Evolutionary conservation across 805 yeast genomes (phyloP).

Genomic region (Dipodascus geniculatus): DNA sequence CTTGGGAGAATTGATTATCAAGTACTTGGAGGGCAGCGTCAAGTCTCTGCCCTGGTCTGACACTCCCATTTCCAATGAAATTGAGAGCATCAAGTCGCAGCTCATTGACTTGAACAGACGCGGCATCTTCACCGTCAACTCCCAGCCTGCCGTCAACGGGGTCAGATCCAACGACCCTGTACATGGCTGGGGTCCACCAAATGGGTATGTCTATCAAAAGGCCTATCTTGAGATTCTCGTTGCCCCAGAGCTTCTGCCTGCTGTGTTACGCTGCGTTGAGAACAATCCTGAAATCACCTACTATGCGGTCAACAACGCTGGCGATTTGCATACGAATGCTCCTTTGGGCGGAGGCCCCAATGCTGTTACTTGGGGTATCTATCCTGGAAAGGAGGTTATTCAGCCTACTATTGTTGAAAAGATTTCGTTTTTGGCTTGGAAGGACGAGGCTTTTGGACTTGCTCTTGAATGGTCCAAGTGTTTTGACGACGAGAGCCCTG

Average conservation of each 20-base stretch:
- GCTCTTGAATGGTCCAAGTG: constrained; percentile 60
- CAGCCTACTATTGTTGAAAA: constrained; percentile 96
- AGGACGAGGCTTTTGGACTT: constrained; percentile 83
- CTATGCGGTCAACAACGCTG: constrained; percentile 57
- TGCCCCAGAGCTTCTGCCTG: constrained; percentile 40
- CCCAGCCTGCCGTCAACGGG: constrained; percentile 90
- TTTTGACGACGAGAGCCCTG: constrained; percentile 20
- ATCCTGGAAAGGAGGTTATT: constrained; percentile 87
- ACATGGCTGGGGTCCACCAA: constrained; percentile 91
- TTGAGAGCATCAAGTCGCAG: constrained; percentile 45
- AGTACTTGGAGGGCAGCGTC: constrained; percentile 62
- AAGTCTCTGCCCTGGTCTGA: constrained; percentile 90
- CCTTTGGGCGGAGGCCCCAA: constrained; percentile 59
- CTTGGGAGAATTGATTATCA: constrained; percentile 48
- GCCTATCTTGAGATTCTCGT: constrained; percentile 82
- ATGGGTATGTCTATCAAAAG: constrained; percentile 90
- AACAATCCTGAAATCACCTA: constrained; percentile 49
- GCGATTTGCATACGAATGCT: constrained; percentile 54
- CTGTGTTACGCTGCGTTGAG: constrained; percentile 37
- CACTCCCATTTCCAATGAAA: constrained; percentile 72
- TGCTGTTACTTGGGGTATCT: constrained; percentile 98
- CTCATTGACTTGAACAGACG: constrained; percentile 52
- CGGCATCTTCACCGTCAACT: constrained; percentile 74
- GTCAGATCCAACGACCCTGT: constrained; percentile 53
- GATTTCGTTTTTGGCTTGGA: constrained; percentile 91